A percentile compares a stretch with the other conserved stretches of the same genome.
Evolutionary conservation across 176 grass and related monocot genomes (phyloP).

Genomic region (Melocanna baccifera): DNA sequence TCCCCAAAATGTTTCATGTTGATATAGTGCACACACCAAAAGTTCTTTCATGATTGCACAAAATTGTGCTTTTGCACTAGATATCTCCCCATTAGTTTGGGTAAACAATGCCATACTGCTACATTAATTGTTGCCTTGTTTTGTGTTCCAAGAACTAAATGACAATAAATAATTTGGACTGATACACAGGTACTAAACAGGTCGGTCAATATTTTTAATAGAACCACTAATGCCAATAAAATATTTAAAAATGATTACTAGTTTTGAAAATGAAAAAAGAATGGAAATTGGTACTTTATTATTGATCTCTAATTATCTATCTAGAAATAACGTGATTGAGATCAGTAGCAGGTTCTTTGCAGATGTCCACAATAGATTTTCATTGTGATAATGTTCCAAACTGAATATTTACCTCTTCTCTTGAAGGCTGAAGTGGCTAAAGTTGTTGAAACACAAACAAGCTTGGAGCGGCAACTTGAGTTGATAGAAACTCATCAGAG

Average conservation of each 20-base stretch:
- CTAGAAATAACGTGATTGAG: not conserved
- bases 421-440: conserved; percentile 95
- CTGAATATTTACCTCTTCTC: not conserved
- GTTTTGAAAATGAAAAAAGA: not conserved
- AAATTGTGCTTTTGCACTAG: too few relatives aligned
- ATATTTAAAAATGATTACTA: not conserved
- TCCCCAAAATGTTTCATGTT: too few relatives aligned
- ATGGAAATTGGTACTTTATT: not conserved
- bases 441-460: conserved; percentile 96
- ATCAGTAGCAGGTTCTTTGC: not conserved
- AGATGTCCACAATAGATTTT: not conserved
- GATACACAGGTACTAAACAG: not conserved
- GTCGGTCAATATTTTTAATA: not conserved
- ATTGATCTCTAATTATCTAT: not conserved
- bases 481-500: conserved; percentile 97
- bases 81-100: not conserved
- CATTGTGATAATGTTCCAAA: not conserved
- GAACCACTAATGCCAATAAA: not conserved
- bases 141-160: not conserved
- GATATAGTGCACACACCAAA: too few relatives aligned
- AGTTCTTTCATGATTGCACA: too few relatives aligned
- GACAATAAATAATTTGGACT: not conserved
- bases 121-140: not conserved
- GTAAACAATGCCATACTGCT: not conserved
- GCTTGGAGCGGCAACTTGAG: conserved; percentile 89